Percentiles rank a stretch among this genome's conserved stretches.
These are phyloP conservation scores for Mikania micrantha DNA, from an alignment of 129 eudicot species.

Conservation along the genomic window DNA sequence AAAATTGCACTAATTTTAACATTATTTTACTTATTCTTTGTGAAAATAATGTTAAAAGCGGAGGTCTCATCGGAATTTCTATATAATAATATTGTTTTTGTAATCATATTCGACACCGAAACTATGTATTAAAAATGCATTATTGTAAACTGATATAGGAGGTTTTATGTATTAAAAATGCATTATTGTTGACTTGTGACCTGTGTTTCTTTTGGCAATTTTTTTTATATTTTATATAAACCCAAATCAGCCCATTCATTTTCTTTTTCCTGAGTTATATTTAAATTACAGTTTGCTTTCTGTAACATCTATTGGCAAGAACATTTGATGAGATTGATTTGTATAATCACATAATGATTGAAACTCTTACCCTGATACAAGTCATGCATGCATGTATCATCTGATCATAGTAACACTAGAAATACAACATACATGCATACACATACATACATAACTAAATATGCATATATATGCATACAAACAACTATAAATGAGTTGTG, in stretches of 20 bases:
- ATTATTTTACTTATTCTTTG: too few relatives aligned
- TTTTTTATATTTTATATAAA: neutral
- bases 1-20: too few relatives aligned
- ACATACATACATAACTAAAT: neutral
- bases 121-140: neutral
- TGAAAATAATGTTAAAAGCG: too few relatives aligned
- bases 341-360: slow-evolving; percentile 12
- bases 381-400: neutral
- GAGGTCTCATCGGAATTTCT: too few relatives aligned
- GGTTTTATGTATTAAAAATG: neutral
- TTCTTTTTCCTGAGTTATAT: neutral
- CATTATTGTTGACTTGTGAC: neutral
- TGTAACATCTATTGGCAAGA: slow-evolving; percentile 5
- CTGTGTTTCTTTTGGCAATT: neutral
- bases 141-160: neutral
- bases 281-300: neutral
- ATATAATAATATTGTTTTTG: too few relatives aligned
- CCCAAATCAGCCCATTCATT: neutral
- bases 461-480: neutral
- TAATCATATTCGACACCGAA: too few relatives aligned
- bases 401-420: neutral
- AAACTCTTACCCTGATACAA: neutral
- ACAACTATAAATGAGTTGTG: neutral
- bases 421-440: neutral
- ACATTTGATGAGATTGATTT: slow-evolving; percentile 8